Evolutionary conservation across 2,329 filamentous ascomycete species (phyloP), one percentile per base, ranked within the genome.

Genomic region (Fusarium camptoceras): DNA sequence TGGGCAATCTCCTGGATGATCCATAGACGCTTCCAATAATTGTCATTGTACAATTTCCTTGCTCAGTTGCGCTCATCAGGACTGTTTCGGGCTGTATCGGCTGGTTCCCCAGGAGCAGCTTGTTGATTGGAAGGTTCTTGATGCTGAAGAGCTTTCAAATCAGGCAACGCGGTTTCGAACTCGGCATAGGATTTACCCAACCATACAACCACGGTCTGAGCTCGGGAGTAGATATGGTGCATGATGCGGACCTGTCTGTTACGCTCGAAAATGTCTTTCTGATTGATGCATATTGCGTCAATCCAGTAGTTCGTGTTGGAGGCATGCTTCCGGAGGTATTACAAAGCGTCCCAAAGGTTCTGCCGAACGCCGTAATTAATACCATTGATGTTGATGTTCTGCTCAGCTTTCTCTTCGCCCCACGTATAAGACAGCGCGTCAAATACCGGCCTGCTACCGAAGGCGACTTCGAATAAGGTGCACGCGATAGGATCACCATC

Each of bases 1-100:
- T 16, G 30, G 5, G 24, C 39, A 14, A 59, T 39, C 16, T 55
- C 39, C 16, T 55, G 15, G 3, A 55, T 46, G 7, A 59, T 55
- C 56, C 30, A 55, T 1, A 55, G 12, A 0, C 24, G 24, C 3
- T 55, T 39, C 49, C 30, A 55, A 8, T 55, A 59, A 1, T 1
- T 7, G 8, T 59, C 24, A 2, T 5, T 28, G 8, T 28, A 55
- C 11, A 59, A 8, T 1, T 20, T n/a, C 8, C 11, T 2, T 5
- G 39, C 56, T 3, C 55, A 24, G 2, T 5, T 22, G 1, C n/a
- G 24, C 24, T 20, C 15, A 11, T 11, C 6, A 1, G 15, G 3
- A 0, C 6, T 18, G 2, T 15, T n/a, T n/a, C 6, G 5, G 0
- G 9, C 1, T 5, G 1, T n/a, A 2, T 46, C 5, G n/a, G 6